Evolutionary conservation across 202 grass and related monocot genomes (phyloP).

Genomic region (Sporobolus alterniflorus): DNA sequence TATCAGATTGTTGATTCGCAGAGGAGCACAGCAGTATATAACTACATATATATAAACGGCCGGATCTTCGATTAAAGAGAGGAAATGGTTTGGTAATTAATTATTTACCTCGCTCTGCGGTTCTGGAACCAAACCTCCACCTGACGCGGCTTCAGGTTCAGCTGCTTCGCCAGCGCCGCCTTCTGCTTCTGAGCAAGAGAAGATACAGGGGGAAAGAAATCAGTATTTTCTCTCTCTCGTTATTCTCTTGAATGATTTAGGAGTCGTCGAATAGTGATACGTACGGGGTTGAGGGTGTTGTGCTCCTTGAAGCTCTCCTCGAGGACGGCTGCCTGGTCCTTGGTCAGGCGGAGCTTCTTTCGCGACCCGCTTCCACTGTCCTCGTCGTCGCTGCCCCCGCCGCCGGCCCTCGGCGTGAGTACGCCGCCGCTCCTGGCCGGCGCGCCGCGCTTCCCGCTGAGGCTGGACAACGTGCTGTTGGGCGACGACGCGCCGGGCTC

Average conservation of each 20-base stretch:
- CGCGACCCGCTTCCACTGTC: slow-evolving; percentile 65
- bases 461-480: slow-evolving; percentile 90
- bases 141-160: slow-evolving; percentile 84
- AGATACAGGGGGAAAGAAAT: neutral
- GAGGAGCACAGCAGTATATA: too few species aligned
- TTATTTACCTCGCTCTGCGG: slow-evolving; percentile 73
- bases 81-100: neutral
- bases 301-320: slow-evolving; percentile 97
- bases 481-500: slow-evolving; percentile 76
- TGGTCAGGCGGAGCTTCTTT: slow-evolving; percentile 92
- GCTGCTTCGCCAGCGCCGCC: slow-evolving; percentile 76
- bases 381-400: slow-evolving; percentile 64
- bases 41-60: too few species aligned
- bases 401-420: slow-evolving; percentile 16
- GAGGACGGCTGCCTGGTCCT: slow-evolving; percentile 88
- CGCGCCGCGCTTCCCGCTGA: slow-evolving; percentile 60
- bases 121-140: slow-evolving; percentile 99
- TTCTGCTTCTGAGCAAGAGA: slow-evolving; percentile 75
- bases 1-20: too few species aligned
- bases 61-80: neutral
- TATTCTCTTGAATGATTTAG: neutral
- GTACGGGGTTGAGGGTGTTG: slow-evolving; percentile 94
- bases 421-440: slow-evolving; percentile 35
- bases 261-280: neutral
- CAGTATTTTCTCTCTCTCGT: neutral